Evolutionary conservation across 148 eudicot genomes (phyloP).

Genomic region (Bassia scoparia): DNA sequence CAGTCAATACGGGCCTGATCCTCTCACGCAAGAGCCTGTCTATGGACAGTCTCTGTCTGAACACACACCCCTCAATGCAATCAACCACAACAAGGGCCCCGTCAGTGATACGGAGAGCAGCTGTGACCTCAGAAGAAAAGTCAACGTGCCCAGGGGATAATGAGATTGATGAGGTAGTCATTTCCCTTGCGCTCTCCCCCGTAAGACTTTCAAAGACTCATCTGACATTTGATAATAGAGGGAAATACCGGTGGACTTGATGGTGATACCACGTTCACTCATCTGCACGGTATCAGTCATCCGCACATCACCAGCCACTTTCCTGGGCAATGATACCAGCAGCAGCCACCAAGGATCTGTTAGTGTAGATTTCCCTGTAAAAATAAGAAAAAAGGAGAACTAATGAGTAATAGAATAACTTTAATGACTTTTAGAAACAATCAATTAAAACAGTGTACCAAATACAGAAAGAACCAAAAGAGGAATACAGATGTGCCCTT

Average conservation of each 20-base stretch:
- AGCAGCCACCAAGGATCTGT: slow-evolving; percentile 80
- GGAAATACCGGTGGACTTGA: slow-evolving; percentile 75
- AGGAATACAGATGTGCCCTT: background rate
- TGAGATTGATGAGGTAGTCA: slow-evolving; percentile 68
- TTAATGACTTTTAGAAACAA: background rate
- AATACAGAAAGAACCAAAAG: background rate
- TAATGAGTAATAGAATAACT: background rate
- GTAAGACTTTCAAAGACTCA: slow-evolving; percentile 37
- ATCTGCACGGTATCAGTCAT: slow-evolving; percentile 85
- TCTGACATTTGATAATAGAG: slow-evolving; percentile 69
- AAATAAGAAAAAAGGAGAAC: background rate
- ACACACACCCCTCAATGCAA: slow-evolving; percentile 86
- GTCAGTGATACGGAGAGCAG: slow-evolving; percentile 81
- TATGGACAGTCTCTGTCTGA: slow-evolving; percentile 83
- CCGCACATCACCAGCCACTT: slow-evolving; percentile 82
- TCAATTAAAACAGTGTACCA: no score
- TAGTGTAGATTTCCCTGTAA: slow-evolving; percentile 62
- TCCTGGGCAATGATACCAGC: slow-evolving; percentile 83
- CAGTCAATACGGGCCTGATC: slow-evolving; percentile 76
- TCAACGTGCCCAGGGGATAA: slow-evolving; percentile 81
- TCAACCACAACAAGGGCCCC: slow-evolving; percentile 84
- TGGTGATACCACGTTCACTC: slow-evolving; percentile 79
- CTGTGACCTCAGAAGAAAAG: slow-evolving; percentile 75
- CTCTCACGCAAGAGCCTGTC: slow-evolving; percentile 84
- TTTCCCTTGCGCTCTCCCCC: slow-evolving; percentile 51